Evolutionary conservation across 2,329 filamentous ascomycete species (phyloP), one percentile per base, ranked within the genome.

Genomic region (Fusarium luffae): DNA sequence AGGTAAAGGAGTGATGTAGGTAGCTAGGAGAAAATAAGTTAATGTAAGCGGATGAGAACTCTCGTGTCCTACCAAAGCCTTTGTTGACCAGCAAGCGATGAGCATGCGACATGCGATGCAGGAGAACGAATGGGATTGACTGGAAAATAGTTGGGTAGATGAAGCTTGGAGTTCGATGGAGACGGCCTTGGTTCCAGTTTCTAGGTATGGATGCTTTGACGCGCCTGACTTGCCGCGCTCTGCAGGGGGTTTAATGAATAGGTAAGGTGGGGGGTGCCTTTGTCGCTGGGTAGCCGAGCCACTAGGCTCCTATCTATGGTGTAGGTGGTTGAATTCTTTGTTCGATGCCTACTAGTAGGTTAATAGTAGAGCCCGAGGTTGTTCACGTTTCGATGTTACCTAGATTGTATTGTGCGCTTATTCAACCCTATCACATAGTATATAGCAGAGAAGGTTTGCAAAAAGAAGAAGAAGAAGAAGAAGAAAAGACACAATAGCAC

Each of bases 171-270:
- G 49, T 51, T 51, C 28, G 42, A 68, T 43, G 47, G 63, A 66
- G 58, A 66, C 62, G 40, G 25, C 30, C 54, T 27, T 44, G 44
- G 44, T 40, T 37, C 32, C 28, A 51, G 30, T 40, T 40, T 51
- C 32, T 32, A 30, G 28, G 28, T 30, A 16, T 5, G 32, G 32
- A 51, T 19, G 18, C 30, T 50, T 48, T 52, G 64, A 71, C 63
- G 69, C 72, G 72, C 66, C 56, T 51, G 56, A 40, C 49, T 61
- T 61, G 69, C 72, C 68, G 73, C 68, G 71, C 71, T 51, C 66
- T 70, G 59, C 73, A 75, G 71, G 73, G 73, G 56, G 37, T 74
- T 75, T 71, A 75, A 75, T 75, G 60, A 63, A n/a, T n/a, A n/a
- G n/a, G 44, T 47, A 46, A 54, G 25, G 59, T 60, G 73, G 73